Conservation (phyloP, 805 yeast species). For the Candida patagonica region DNA sequence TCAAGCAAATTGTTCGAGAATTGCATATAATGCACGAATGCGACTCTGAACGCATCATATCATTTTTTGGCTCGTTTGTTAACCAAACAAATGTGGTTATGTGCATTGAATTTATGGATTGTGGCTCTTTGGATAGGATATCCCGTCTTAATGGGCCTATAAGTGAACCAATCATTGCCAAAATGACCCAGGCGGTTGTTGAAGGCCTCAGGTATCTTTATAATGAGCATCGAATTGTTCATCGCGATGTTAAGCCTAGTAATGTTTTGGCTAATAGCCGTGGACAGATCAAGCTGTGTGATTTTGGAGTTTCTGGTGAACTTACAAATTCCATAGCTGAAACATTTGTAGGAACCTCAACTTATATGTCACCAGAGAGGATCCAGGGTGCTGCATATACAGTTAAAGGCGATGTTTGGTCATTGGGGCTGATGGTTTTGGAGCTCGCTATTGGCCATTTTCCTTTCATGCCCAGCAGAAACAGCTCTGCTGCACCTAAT, state of each 20-base stretch:
- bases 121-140: slow-evolving; percentile 84
- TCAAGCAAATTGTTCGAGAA: slow-evolving; percentile 80
- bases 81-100: slow-evolving; percentile 66
- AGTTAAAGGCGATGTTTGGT: slow-evolving; percentile 97
- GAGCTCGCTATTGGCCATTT: slow-evolving; percentile 81
- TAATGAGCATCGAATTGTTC: slow-evolving; percentile 78
- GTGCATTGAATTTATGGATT: slow-evolving; percentile 94
- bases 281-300: slow-evolving; percentile 88
- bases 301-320: slow-evolving; percentile 93
- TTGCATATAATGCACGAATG: slow-evolving; percentile 87
- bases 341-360: slow-evolving; percentile 96
- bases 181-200: slow-evolving; percentile 65
- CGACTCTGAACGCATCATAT: slow-evolving; percentile 67
- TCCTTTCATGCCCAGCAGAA: slow-evolving; percentile 41
- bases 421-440: slow-evolving; percentile 80
- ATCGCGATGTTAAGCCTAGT: slow-evolving; percentile 92
- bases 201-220: slow-evolving; percentile 78
- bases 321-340: slow-evolving; percentile 90
- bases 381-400: slow-evolving; percentile 92
- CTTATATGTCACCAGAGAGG: slow-evolving; percentile 96
- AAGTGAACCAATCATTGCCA: slow-evolving; percentile 60
- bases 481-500: slow-evolving; percentile 14
- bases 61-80: slow-evolving; percentile 84
- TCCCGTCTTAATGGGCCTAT: slow-evolving; percentile 51
- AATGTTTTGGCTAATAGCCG: slow-evolving; percentile 79